Evolutionary conservation across 2,329 filamentous ascomycete genomes (phyloP), one percentile per base, ranked within the genome.

Genomic region (Pyricularia sp.): DNA sequence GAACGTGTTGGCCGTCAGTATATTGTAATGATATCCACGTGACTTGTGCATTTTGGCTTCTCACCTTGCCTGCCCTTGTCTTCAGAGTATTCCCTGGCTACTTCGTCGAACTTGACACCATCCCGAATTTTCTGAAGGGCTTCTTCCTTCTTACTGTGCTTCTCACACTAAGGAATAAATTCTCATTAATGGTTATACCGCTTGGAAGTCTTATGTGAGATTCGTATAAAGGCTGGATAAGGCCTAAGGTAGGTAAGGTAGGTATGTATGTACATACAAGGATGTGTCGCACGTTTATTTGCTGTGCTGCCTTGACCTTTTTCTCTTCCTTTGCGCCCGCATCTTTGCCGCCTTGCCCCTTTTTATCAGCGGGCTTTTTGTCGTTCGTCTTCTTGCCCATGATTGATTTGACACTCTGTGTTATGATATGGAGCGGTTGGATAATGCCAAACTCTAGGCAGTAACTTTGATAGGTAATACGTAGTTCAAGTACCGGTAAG

Each of bases 61-160:
- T 66, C 73, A 87, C 86, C 89, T 78, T 87, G 84, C 71, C 88
- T 83, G 4, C 90, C 90, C 80, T 94, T 93, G 77, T 94, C 91
- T 78, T 93, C 91, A 0, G 89, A 92, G 75, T 86, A 91, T 72
- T 89, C 86, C 68, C 86, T 81, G 11, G 91, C 91, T 6, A 93
- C 90, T 65, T 91, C 88, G 73, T 93, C 90, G 74, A 93, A 94
- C 73, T 90, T 92, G 67, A 83, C 83, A 1, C 90, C 90, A 3
- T 82, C 86, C 58, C 83, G 84, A 67, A 94, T 78, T 79, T 92
- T 90, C 69, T 84, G 85, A 20, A 93, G 77, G 0, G 91, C 91
- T 76, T 92, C 89, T 75, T 93, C 90, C 76, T 92, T 93, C 78
- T 89, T 92, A n/a, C 82, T 80, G 76, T 92, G 88, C 76, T 94